A percentile compares a stretch with the other conserved stretches of the same genome.
Evolutionary conservation across 1,284 basidiomycete genomes (phyloP).

Genomic region (Austropuccinia psidii): DNA sequence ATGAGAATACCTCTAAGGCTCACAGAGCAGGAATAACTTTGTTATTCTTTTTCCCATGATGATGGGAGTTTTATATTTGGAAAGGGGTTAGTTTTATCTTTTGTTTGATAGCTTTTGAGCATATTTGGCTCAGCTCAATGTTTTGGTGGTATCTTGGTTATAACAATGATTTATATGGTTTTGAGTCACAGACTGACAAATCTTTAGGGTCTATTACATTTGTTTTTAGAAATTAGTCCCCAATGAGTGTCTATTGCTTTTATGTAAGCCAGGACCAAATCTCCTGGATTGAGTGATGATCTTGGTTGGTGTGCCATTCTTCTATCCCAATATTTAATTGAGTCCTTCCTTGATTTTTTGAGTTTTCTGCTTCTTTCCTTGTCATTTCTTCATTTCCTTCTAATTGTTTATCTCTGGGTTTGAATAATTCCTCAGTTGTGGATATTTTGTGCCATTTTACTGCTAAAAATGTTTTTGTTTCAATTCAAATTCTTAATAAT

Average conservation of each 20-base stretch:
- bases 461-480: not conserved
- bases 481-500: not conserved
- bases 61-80: too few relatives aligned
- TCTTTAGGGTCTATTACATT: not conserved
- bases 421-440: not conserved
- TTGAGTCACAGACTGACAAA: not conserved
- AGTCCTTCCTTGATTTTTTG: not conserved
- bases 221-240: not conserved
- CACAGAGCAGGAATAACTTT: too few relatives aligned
- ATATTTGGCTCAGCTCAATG: too few relatives aligned
- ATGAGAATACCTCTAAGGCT: too few relatives aligned
- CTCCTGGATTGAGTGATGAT: not conserved
- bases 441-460: not conserved
- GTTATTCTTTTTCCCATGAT: too few relatives aligned
- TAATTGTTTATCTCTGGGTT: not conserved
- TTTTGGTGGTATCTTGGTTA: too few relatives aligned
- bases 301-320: not conserved
- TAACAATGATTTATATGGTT: too few relatives aligned
- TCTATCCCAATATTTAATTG: conserved; percentile 2
- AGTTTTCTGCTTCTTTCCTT: too few relatives aligned
- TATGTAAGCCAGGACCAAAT: not conserved
- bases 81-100: too few relatives aligned
- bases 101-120: too few relatives aligned
- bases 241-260: not conserved
- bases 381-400: not conserved